Conservation (phyloP, 2,329 filamentous ascomycete genomes). For the Aureobasidium sp. region DNA sequence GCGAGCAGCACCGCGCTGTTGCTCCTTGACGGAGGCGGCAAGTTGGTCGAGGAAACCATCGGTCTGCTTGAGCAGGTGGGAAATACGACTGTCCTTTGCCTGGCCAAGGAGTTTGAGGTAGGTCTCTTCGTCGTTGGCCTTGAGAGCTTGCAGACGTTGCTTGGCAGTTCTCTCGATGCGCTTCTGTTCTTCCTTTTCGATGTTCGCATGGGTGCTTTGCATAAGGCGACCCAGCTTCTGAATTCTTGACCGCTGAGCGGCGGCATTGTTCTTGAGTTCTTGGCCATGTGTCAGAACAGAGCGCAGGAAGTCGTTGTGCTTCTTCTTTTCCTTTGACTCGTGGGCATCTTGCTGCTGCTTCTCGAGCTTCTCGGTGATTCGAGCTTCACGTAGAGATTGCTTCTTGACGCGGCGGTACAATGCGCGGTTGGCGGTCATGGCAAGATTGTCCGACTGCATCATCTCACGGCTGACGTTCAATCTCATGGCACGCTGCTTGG, state of each 20-base stretch:
- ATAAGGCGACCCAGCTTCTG: slow-evolving; percentile 86
- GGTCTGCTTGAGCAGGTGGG: slow-evolving; percentile 91
- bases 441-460: slow-evolving; percentile 90
- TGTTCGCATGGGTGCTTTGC: slow-evolving; percentile 83
- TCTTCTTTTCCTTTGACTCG: slow-evolving; percentile 95
- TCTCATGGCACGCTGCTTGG: slow-evolving; percentile 79
- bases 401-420: slow-evolving; percentile 94
- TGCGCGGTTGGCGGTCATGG: slow-evolving; percentile 91
- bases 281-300: slow-evolving; percentile 76
- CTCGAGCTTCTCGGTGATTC: slow-evolving; percentile 97
- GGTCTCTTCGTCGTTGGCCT: slow-evolving; percentile 98
- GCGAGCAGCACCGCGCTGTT: slow-evolving; percentile 77
- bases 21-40: slow-evolving; percentile 85
- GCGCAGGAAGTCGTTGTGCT: slow-evolving; percentile 84
- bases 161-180: slow-evolving; percentile 95
- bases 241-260: slow-evolving; percentile 63
- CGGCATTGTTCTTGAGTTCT: slow-evolving; percentile 64
- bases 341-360: slow-evolving; percentile 96
- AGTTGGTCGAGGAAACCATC: slow-evolving; percentile 96
- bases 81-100: slow-evolving; percentile 98
- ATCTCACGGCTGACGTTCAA: slow-evolving; percentile 85
- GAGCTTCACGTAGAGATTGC: slow-evolving; percentile 87
- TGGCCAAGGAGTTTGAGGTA: slow-evolving; percentile 97
- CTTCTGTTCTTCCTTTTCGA: slow-evolving; percentile 99
- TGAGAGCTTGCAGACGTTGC: slow-evolving; percentile 97